Evolutionary conservation across 1,139 yeast genomes (phyloP), one percentile per base, ranked within the genome.

Genomic region (Blastobotrys indianensis): DNA sequence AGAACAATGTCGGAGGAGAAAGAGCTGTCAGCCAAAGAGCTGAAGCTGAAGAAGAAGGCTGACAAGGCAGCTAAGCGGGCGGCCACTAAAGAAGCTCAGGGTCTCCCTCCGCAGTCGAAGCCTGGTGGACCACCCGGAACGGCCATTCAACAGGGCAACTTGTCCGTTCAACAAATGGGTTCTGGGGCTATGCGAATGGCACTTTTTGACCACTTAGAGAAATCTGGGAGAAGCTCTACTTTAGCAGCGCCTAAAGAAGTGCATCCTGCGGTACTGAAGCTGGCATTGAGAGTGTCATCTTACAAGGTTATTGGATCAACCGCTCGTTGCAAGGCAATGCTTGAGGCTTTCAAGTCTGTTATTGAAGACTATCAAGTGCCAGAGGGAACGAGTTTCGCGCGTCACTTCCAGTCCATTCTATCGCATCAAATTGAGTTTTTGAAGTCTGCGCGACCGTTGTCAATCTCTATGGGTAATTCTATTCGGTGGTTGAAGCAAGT

Each of bases 401-500:
- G 99, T 69, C 86, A 90, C 65, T 74, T 94, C 58, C 88, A 97
- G 0, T 82, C 84, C 23, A 92, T 88, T 61, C 73, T 94, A 52
- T 81, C 95, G n/a, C 88, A 85, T 59, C 99, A 94, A 66, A 94
- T 94, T 54, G 98, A 92, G 60, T 87, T 85, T 55, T 72, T 94
- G 56, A 92, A 87, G 59, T 80, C 90, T 9, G 92, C 97, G 1
- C 79, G 99, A 53, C 97, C 97, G 0, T 72, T 94, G 47, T 81
- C 94, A 48, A 85, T 90, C 8, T 79, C 95, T 1, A 94, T 94
- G 98, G 98, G 99, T 44, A 92, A 90, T 67, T 94, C 97, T 2
- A 94, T 94, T 54, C 79, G 98, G 57, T 88, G 97, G 95, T 74
- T 94, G 54, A 94, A 94, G 63, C 97, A 90, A 67, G 94, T 86